Percentiles rank a stretch among this genome's conserved stretches.
Conservation (phyloP, 169 alveolate species). For the Plasmodium malariae region DNA sequence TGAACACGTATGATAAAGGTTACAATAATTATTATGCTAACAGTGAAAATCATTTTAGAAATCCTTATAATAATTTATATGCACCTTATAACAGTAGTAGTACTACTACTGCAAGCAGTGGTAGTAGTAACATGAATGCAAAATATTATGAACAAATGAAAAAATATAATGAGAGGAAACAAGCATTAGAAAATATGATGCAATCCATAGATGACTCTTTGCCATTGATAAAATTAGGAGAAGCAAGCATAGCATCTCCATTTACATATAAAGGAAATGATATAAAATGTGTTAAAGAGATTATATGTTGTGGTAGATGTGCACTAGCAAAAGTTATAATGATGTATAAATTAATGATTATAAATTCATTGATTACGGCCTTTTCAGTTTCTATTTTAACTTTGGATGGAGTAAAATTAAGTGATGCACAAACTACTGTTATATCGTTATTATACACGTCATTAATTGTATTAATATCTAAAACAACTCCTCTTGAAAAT, state of each 20-base stretch:
- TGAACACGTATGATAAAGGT: background rate
- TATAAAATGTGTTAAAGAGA: conserved; percentile 92
- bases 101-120: conserved; percentile 36
- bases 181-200: conserved; percentile 64
- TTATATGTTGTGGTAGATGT: conserved; percentile 95
- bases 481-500: conserved; percentile 80
- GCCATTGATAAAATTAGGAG: conserved; percentile 94
- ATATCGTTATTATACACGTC: conserved; percentile 86
- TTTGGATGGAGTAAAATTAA: conserved; percentile 97
- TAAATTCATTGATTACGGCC: conserved; percentile 95
- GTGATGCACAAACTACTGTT: conserved; percentile 96
- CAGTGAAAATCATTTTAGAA: conserved; percentile 75
- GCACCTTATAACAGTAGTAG: conserved; percentile 16
- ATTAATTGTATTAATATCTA: conserved; percentile 82
- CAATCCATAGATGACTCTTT: conserved; percentile 87
- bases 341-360: conserved; percentile 96
- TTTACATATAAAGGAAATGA: conserved; percentile 95
- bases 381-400: conserved; percentile 95
- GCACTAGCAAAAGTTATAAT: conserved; percentile 95
- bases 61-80: conserved; percentile 51
- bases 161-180: conserved; percentile 53
- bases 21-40: no score
- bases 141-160: conserved; percentile 60
- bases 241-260: conserved; percentile 99
- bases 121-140: conserved; percentile 72